Evolutionary conservation across 495 filamentous ascomycete genomes (phyloP), one percentile per base, ranked within the genome.

Genomic region (Apiosordaria backusii): DNA sequence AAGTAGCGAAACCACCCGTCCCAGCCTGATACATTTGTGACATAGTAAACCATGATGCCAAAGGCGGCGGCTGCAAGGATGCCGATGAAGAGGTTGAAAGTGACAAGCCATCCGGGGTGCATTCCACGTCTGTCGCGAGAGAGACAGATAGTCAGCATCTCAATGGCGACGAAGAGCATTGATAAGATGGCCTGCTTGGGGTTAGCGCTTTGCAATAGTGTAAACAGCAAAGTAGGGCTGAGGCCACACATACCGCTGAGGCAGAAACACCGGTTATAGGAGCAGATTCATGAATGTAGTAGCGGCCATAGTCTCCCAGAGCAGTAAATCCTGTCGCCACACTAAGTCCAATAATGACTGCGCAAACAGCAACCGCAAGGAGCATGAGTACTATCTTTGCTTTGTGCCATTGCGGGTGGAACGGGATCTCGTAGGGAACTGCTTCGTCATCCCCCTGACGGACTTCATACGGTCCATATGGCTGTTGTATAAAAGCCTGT

Each of bases 101-200:
- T 75, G 64, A 81, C 74, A 50, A 78, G 76, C 16, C 70, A 71
- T 13, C 77, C 77, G 1, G 78, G 77, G 60, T 78, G 77, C 59
- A 80, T 76, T 25, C 73, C 74, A 4, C 68, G 59, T 13, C 71
- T 70, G 25, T 67, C 66, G 23, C 55, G 24, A 16, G 74, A 75
- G 15, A 71, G 40, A 21, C 57, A 69, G 10, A 70, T 71, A 4
- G 66, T 74, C 45, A 81, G 67, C 16, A 79, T 59, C 55, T 83
- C 80, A 52, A 74, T 62, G 9, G 66, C 53, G 19, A 72, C 74
- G 72, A 80, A 79, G 23, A 81, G 16, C 9, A 79, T 68, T 1
- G 77, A 73, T 4, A 72, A 64, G 26, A 72, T 74, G 40, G 70
- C 73, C 74, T 78, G 50, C n/a, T 50, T 1, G 65, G 0, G 21